These are phyloP conservation scores for Paracamarosporium sp. DNA, from an alignment of 2,329 filamentous ascomycete genomes.

Conservation along the genomic window DNA sequence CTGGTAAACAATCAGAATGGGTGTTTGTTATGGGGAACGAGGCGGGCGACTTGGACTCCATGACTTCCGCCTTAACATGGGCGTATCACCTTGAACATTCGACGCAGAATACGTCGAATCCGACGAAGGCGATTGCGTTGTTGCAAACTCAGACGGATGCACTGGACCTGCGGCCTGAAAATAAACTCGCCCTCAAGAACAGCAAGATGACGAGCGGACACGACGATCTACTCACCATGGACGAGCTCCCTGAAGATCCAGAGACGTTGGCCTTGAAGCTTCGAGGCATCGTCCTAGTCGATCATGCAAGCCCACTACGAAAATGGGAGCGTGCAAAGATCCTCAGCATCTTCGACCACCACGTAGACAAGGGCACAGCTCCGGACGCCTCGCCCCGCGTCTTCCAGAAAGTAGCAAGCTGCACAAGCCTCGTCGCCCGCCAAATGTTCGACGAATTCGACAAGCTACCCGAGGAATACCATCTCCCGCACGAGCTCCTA, in stretches of 20 bases:
- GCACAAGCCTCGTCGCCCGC: conserved; percentile 55
- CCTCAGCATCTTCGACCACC: conserved; percentile 57
- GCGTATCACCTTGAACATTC: conserved; percentile 57
- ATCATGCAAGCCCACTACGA: conserved; percentile 51
- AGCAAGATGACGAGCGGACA: conserved; percentile 56
- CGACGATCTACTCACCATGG: conserved; percentile 55
- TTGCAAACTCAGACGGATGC: conserved; percentile 56
- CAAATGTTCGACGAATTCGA: conserved; percentile 57
- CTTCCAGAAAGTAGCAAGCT: conserved; percentile 54
- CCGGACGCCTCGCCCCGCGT: conserved; percentile 52
- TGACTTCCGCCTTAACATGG: conserved; percentile 56
- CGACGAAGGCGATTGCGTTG: conserved; percentile 55
- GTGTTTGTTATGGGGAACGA: conserved; percentile 56
- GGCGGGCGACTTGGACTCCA: conserved; percentile 53
- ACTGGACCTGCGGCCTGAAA: conserved; percentile 56
- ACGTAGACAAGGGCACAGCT: conserved; percentile 51
- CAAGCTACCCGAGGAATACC: conserved; percentile 52
- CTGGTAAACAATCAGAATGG: conserved; percentile 51
- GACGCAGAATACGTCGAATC: conserved; percentile 50
- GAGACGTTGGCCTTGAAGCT: conserved; percentile 53
- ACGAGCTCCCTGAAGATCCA: conserved; percentile 56
- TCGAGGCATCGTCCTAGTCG: conserved; percentile 55
- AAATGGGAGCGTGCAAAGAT: conserved; percentile 54
- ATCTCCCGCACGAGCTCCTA: conserved; percentile 57
- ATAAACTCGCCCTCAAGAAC: conserved; percentile 53